Evolutionary conservation across 208 protist species (phyloP).

Genomic region (Tetramitus jugosus): DNA sequence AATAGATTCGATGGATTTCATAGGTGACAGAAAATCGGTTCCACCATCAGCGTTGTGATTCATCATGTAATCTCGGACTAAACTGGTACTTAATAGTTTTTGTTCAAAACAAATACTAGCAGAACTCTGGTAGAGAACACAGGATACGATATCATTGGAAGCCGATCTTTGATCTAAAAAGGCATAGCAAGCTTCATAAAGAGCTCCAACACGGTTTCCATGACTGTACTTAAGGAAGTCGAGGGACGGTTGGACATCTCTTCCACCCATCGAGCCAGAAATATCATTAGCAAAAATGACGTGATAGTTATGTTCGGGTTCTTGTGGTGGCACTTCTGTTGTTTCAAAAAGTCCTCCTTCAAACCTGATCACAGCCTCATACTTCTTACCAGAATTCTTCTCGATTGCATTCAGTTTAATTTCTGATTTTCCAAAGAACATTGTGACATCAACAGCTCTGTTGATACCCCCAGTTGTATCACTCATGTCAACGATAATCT

Average conservation of each 20-base stretch:
- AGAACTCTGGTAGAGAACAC: neutral
- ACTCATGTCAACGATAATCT: neutral
- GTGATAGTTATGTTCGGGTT: neutral
- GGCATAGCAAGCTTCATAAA: neutral
- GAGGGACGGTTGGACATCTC: neutral
- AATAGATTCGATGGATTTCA: neutral
- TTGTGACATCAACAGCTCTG: neutral
- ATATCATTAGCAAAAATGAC: conserved; percentile 1
- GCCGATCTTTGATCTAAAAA: neutral
- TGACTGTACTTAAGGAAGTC: neutral
- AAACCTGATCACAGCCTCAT: neutral
- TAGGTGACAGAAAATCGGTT: neutral
- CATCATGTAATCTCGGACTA: neutral
- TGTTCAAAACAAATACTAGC: neutral
- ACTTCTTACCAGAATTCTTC: neutral
- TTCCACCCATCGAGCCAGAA: neutral
- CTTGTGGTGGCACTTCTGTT: neutral
- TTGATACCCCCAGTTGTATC: neutral
- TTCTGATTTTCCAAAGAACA: conserved; percentile 2
- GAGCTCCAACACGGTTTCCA: neutral
- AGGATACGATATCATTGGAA: neutral
- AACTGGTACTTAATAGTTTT: neutral
- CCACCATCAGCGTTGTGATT: neutral
- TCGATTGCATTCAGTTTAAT: neutral
- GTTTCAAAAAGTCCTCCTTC: neutral